These are phyloP conservation scores for Aurantiochytrium sp. DNA, from an alignment of 108 stramenopile species.

Conservation along the genomic window DNA sequence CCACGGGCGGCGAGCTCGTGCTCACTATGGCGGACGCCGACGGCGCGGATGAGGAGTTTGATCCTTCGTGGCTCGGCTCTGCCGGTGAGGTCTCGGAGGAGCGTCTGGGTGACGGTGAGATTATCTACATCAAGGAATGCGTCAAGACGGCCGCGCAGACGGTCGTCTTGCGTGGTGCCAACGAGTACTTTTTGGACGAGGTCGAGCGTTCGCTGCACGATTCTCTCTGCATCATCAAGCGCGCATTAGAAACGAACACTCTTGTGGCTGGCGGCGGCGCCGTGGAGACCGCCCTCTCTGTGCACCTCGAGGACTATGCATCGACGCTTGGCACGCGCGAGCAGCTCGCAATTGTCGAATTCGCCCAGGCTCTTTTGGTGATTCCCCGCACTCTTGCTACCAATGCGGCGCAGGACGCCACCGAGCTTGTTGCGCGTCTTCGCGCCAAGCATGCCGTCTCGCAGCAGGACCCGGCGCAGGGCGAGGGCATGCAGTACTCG, in stretches of 20 bases:
- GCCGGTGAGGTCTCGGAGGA: slow-evolving; percentile 85
- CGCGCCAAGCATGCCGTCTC: slow-evolving; percentile 68
- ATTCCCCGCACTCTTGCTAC: slow-evolving; percentile 94
- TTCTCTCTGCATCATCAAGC: slow-evolving; percentile 89
- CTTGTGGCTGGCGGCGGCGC: slow-evolving; percentile 97
- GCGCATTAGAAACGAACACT: slow-evolving; percentile 91
- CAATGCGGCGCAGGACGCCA: slow-evolving; percentile 97
- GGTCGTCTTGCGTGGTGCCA: slow-evolving; percentile 94
- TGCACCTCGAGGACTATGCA: slow-evolving; percentile 88
- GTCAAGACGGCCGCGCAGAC: slow-evolving; percentile 81
- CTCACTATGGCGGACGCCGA: slow-evolving; percentile 98
- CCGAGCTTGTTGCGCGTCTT: slow-evolving; percentile 90
- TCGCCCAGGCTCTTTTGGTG: slow-evolving; percentile 94
- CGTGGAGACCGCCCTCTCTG: slow-evolving; percentile 86
- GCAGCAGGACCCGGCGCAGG: slow-evolving; percentile 25
- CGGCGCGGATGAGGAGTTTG: slow-evolving; percentile 87
- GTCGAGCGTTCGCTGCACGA: slow-evolving; percentile 98
- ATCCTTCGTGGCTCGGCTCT: slow-evolving; percentile 70
- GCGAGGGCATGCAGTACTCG: slow-evolving; percentile 60
- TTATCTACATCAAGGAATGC: slow-evolving; percentile 85
- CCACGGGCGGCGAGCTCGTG: slow-evolving; percentile 87
- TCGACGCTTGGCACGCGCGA: slow-evolving; percentile 83
- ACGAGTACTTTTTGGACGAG: slow-evolving; percentile 99
- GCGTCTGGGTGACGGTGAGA: slow-evolving; percentile 94
- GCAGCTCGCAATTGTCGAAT: slow-evolving; percentile 95